These are phyloP conservation scores for Cornus controversa DNA, from an alignment of 148 eudicot species.

Conservation along the genomic window DNA sequence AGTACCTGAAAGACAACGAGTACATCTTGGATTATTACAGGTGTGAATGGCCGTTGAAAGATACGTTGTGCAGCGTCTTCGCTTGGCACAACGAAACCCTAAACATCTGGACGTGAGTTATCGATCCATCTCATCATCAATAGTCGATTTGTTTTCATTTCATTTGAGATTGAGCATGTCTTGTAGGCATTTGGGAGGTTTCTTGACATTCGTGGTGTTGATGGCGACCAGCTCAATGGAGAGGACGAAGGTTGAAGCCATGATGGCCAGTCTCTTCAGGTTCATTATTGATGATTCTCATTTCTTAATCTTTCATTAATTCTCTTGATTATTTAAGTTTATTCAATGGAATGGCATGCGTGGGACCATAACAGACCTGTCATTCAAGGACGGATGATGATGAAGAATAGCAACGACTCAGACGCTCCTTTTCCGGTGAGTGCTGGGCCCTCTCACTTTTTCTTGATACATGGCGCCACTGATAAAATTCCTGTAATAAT, in stretches of 20 bases:
- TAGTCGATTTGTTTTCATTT: neutral
- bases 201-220: slow-evolving; percentile 59
- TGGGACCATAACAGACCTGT: slow-evolving; percentile 36
- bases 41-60: slow-evolving; percentile 93
- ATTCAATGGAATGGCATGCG: neutral
- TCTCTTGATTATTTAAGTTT: neutral
- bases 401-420: slow-evolving; percentile 38
- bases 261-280: slow-evolving; percentile 53
- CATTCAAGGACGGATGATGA: slow-evolving; percentile 29
- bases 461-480: neutral
- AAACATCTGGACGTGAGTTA: slow-evolving; percentile 85
- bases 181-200: slow-evolving; percentile 80
- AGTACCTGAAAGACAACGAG: slow-evolving; percentile 84
- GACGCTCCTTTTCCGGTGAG: slow-evolving; percentile 38
- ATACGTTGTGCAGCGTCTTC: slow-evolving; percentile 65
- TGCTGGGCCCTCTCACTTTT: slow-evolving; percentile 17
- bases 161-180: neutral
- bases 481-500: too few species aligned
- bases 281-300: neutral
- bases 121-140: neutral
- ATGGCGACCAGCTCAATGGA: slow-evolving; percentile 55
- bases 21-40: slow-evolving; percentile 73
- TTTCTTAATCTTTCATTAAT: neutral
- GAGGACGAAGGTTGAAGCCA: slow-evolving; percentile 32
- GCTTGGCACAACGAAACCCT: slow-evolving; percentile 89